A percentile compares a stretch with the other conserved stretches of the same genome.
phyloP scores from a whole-genome alignment of 208 protist genomes.

The Trypanosomatidae sp. region DNA sequence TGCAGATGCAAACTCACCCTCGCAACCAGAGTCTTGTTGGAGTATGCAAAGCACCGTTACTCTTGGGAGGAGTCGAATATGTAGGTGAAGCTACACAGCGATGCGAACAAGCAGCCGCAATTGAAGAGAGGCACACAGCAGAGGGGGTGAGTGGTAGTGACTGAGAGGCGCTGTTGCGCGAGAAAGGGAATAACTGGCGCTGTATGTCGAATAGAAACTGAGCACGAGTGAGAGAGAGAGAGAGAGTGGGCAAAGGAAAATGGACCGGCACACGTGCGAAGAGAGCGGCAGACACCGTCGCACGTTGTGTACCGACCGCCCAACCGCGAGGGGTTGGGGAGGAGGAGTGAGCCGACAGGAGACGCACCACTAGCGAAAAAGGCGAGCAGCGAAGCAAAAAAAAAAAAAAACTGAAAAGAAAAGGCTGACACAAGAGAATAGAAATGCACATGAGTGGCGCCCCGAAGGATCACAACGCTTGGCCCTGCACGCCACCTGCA shows the following conservation, averaged over 20 bases:
- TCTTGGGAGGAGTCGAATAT: background rate
- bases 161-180: background rate
- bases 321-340: too few species aligned
- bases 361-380: background rate
- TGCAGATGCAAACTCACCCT: background rate
- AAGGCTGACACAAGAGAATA: background rate
- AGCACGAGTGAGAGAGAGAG: background rate
- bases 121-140: background rate
- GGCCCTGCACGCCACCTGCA: background rate
- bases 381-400: background rate
- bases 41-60: background rate
- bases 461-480: background rate
- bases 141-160: background rate
- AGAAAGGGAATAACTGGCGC: background rate
- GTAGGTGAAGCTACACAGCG: background rate
- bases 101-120: background rate
- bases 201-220: background rate
- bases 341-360: too few species aligned
- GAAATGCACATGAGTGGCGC: too few species aligned
- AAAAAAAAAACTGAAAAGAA: background rate
- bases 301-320: too few species aligned
- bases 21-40: background rate
- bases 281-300: too few species aligned
- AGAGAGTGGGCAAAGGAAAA: background rate
- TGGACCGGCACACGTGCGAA: too few species aligned